Base-by-base conservation (phyloP, 2,329 filamentous ascomycete species). In the Pseudogymnoascus destructans region DNA sequence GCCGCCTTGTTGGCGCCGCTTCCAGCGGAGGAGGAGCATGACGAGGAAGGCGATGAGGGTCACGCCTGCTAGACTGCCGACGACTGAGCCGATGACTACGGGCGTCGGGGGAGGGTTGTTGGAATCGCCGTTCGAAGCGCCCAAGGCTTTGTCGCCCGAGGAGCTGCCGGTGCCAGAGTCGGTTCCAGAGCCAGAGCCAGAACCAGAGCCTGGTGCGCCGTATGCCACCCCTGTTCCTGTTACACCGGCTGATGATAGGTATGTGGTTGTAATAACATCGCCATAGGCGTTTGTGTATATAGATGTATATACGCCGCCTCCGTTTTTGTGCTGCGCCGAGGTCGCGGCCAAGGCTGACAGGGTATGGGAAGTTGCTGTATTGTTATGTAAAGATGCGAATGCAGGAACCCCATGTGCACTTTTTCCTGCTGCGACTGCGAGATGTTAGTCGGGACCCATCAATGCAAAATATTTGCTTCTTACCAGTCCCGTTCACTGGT, bases 21-120 rank as follows among this genome's bases (percentile, higher is more conserved):
- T 81, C 72, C 78, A 80, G 63, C 74, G 74, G 42, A 84, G 65
- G n/a, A 77, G 64, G 60, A 78, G 71, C 59, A 84, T 68, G 5
- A 80, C 67, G 17, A 83, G 66, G 3, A 84, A 66, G 3, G 80
- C 69, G 55, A 85, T 67, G 49, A 84, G 71, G 10, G 80, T 80
- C 1, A 79, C 68, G 15, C 81, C 82, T 13, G 81, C 81, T 30
- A 85, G 56, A 57, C 66, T 62, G 3, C 67, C 67, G 23, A 70
- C 61, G 6, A 70, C 66, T 33, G 65, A 63, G 3, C 68, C 68
- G 3, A 68, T 64, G 27, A 70, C 61, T 13, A 64, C 63, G 25
- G 65, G 62, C 5, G 66, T 68, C 3, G 66, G 60, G 30, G 64
- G 57, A 10, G 62, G 57, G 23, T 62, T 49, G 5, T 13, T 56